Evolutionary conservation across 805 yeast species (phyloP), one percentile per base, ranked within the genome.

Genomic region (Debaryomyces tyrocola): DNA sequence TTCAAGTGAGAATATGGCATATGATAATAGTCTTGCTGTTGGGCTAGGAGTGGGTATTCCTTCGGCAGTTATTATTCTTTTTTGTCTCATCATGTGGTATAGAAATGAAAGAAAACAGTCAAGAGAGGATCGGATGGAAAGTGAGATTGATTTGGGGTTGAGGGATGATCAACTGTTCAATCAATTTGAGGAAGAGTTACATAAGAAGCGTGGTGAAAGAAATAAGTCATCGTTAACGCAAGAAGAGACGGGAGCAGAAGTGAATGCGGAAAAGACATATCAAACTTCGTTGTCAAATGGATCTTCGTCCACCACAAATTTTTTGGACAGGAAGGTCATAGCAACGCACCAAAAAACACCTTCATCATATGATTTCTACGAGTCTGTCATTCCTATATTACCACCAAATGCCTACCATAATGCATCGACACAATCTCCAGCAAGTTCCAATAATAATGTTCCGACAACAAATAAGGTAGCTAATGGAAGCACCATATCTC

Each of bases 31-130:
- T 9, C 56, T 70, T 45, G 67, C 76, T 6, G 75, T 72, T 12
- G 77, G 77, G 2, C 57, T 73, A 34, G 71, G 74, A 15, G 69
- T 73, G 17, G 77, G 77, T 6, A 54, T 71, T 17, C 77, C 77
- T 3, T 56, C 69, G 27, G 58, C 63, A 39, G 45, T 73, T 6
- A 58, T 70, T 14, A 27, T 71, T 5, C 33, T 56, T 4, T 59
- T 59, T 12, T 52, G 57, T 31, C 29, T 55, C 4, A 24, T 56
- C 11, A 55, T 72, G 44, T 67, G 67, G 65, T 43, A 50, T 37
- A 52, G 68, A 40, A 65, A 66, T 51, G 63, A 64, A 36, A 57
- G 63, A 33, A 57, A 58, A 24, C 73, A 67, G 46, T 51, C 50
- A 29, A 47, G 46, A 35, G 77, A 73, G 53, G 77, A 70, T 50